A percentile compares a stretch with the other conserved stretches of the same genome.
phyloP scores from a whole-genome alignment of 371 early-diverging fungal species.

The Zopfochytrium polystomum region DNA sequence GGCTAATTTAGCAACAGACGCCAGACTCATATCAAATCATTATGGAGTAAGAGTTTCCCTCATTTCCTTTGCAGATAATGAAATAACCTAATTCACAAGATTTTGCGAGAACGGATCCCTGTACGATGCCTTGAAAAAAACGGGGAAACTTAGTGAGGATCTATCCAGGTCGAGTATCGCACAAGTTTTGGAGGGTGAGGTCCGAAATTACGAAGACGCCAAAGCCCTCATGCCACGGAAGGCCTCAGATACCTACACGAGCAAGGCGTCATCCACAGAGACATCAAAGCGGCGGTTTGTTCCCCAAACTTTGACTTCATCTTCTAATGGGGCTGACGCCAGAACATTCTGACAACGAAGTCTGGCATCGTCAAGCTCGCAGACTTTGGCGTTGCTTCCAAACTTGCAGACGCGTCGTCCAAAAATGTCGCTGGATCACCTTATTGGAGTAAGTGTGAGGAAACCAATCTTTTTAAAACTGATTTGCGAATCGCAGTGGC shows the following conservation, averaged over 20 bases:
- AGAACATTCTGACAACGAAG: slow-evolving; percentile 90
- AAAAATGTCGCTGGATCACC: slow-evolving; percentile 79
- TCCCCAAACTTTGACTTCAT: background rate
- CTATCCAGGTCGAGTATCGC: slow-evolving; percentile 86
- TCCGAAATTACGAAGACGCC: slow-evolving; percentile 73
- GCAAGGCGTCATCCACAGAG: slow-evolving; percentile 91
- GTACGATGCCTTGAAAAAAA: slow-evolving; percentile 79
- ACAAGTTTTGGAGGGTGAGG: slow-evolving; percentile 85
- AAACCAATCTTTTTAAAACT: slow-evolving; percentile 5
- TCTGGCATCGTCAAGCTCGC: slow-evolving; percentile 92
- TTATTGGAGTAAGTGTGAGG: slow-evolving; percentile 76
- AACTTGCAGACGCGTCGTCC: slow-evolving; percentile 36
- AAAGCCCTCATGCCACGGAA: slow-evolving; percentile 75
- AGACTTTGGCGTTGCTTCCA: slow-evolving; percentile 87
- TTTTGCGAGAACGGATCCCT: slow-evolving; percentile 95
- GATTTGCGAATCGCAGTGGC: slow-evolving; percentile 65
- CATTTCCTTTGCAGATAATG: background rate
- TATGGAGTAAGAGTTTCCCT: slow-evolving; percentile 60
- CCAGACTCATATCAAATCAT: slow-evolving; percentile 73
- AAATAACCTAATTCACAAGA: slow-evolving; percentile 23
- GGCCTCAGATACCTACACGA: slow-evolving; percentile 89
- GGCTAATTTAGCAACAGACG: slow-evolving; percentile 31
- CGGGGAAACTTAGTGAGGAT: slow-evolving; percentile 90
- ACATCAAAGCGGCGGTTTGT: slow-evolving; percentile 85
- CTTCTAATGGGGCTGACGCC: background rate